Evolutionary conservation across 352 stramenopile genomes (phyloP), one percentile per base, ranked within the genome.

Genomic region (Phytophthora sp.): DNA sequence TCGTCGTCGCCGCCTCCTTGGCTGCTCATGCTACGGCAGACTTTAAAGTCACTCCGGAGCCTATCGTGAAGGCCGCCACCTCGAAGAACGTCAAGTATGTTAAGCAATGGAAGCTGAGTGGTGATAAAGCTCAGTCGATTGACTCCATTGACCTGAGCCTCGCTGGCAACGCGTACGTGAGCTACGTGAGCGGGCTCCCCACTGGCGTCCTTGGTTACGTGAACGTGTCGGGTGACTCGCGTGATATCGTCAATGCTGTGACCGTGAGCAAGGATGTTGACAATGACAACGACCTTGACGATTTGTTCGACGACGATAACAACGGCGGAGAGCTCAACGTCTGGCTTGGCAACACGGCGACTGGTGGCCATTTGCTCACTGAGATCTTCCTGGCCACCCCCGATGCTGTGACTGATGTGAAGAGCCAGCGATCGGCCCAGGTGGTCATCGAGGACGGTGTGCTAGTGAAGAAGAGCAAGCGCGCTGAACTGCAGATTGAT

Each of bases 401-500:
- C n/a, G 30, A 66, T 2, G 20, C 50, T 21, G 63, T 75, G 29
- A 61, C 20, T 16, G 44, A 75, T 9, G 16, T 75, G 23, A 63
- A 75, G 31, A 71, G 39, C 16, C 29, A 63, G 26, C 57, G 54
- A n/a, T 64, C 55, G 13, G 62, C 50, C 15, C 42, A 66, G 12
- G 56, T 75, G 4, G 57, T 75, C 18, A 51, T 75, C 27, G 55
- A 71, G 45, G 49, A 66, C 46, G 46, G 33, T 47, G 67, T 75
- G 20, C 29, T 76, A 13, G 44, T 57, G 30, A 33, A 16, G 16
- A 49, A 45, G 18, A 36, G 46, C 24, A 63, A 42, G 9, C 30
- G 44, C 5, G n/a, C 44, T 23, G 49, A 68, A 15, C 39, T 72
- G 16, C 24, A 57, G 45, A 69, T 76, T 31, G 46, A 76, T 2